Base-by-base conservation (phyloP, 2,329 filamentous ascomycete species). In the Didymella arachidicola region DNA sequence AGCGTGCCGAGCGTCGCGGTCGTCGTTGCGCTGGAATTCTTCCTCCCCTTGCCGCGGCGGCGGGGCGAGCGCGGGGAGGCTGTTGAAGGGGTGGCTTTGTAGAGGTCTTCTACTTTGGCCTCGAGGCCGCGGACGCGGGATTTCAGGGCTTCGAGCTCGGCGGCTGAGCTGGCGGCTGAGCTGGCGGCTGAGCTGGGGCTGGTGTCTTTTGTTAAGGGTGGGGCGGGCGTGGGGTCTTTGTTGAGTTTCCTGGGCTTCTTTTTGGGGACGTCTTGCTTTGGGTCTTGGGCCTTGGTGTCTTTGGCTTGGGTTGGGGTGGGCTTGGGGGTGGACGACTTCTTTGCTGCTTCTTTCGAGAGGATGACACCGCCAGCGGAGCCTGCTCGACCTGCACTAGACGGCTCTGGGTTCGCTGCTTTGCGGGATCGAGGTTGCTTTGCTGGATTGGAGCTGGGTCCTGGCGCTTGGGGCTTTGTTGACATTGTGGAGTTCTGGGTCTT, bases 81-180 rank as follows among this genome's bases (percentile, higher is more conserved):
- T 5, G n/a, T 47, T 3, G 26, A n/a, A 48, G 34, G 48, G n/a
- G 59, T 42, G 27, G 50, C 52, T 25, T 63, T 68, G 52, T 76
- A 76, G 1, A 77, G 64, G 14, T 75, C 69, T 52, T 77, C 74
- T 6, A 77, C 74, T 49, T 75, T 76, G 8, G 74, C 69, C 61
- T 77, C 74, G 12, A 77, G 66, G 18, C 71, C 72, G 29, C 70
- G 63, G 11, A 77, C 72, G 26, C 74, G 71, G 1, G 67, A 69
- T 38, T 77, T 76, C 1, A 77, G 64, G 2, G 74, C 73, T 63
- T 76, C 72, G 16, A 77, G 65, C 41, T 77, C 74, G 30, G 57
- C 47, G 3, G 67, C 64, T n/a, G n/a, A n/a, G n/a, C n/a, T n/a
- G n/a, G n/a, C n/a, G n/a, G n/a, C n/a, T n/a, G n/a, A n/a, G n/a